These are phyloP conservation scores for Monilinia vaccinii-corymbosi DNA, from an alignment of 2,329 filamentous ascomycete species.

Conservation along the genomic window DNA sequence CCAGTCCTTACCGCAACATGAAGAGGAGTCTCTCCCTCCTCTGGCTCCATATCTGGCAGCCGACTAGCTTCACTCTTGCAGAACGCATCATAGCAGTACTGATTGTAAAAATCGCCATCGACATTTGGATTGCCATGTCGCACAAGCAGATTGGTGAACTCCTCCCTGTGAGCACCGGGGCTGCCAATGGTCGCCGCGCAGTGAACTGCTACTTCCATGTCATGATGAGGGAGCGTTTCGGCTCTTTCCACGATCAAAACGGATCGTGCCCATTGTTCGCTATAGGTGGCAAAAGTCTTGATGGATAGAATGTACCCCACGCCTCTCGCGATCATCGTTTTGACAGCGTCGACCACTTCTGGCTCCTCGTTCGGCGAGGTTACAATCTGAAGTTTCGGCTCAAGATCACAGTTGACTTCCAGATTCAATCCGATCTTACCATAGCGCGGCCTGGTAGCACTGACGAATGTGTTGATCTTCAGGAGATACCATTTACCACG, in stretches of 20 bases:
- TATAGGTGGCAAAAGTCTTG: not conserved
- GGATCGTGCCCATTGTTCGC: not conserved
- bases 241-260: not conserved
- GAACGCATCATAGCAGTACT: not conserved
- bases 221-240: not conserved
- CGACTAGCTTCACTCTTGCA: not conserved
- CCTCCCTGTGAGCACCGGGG: not conserved
- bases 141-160: not conserved
- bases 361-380: not conserved
- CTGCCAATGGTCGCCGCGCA: not conserved
- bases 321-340: not conserved
- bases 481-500: not conserved
- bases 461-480: not conserved
- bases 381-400: not conserved
- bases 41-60: not conserved
- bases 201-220: not conserved
- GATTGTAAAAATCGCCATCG: not conserved
- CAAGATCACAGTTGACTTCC: not conserved
- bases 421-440: not conserved
- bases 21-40: not conserved
- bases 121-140: not conserved
- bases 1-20: not conserved
- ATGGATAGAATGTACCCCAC: not conserved
- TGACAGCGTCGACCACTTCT: not conserved
- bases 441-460: not conserved